phyloP scores from a whole-genome alignment of 768 basidiomycete genomes.

The Astraeus odoratus region DNA sequence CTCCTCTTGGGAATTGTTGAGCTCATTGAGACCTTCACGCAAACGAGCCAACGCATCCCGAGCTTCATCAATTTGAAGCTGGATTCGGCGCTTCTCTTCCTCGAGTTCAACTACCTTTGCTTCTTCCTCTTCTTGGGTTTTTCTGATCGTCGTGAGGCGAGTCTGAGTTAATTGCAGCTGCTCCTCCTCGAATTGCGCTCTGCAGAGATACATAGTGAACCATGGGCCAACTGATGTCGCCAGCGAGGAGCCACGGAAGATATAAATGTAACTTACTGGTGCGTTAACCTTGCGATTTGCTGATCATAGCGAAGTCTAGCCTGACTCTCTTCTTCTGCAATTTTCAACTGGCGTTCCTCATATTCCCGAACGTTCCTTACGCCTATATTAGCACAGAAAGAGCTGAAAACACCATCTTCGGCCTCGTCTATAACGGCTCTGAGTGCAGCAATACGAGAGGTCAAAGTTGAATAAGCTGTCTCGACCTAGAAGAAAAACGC shows the following conservation, averaged over 20 bases:
- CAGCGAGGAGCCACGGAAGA: too few relatives aligned
- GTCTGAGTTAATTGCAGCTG: slow-evolving; percentile 60
- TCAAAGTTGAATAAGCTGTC: slow-evolving; percentile 43
- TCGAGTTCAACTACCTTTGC: slow-evolving; percentile 47
- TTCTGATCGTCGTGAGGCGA: slow-evolving; percentile 50
- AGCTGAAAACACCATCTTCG: slow-evolving; percentile 71
- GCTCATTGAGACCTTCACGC: slow-evolving; percentile 51
- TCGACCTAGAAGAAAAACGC: slow-evolving; percentile 38
- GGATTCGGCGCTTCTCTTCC: slow-evolving; percentile 45
- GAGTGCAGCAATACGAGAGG: slow-evolving; percentile 49
- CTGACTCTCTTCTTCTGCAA: slow-evolving; percentile 83
- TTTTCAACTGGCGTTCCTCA: slow-evolving; percentile 84
- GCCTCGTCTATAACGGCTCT: slow-evolving; percentile 58
- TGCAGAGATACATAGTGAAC: slow-evolving; percentile 22
- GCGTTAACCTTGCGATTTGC: slow-evolving; percentile 77
- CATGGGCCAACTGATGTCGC: slow-evolving; percentile 3
- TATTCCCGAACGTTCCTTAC: slow-evolving; percentile 85
- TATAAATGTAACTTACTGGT: slow-evolving; percentile 56
- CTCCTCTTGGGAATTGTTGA: slow-evolving; percentile 64
- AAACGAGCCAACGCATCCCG: slow-evolving; percentile 50
- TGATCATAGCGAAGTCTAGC: slow-evolving; percentile 77
- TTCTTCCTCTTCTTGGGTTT: slow-evolving; percentile 45
- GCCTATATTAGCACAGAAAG: slow-evolving; percentile 75
- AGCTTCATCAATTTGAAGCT: slow-evolving; percentile 53
- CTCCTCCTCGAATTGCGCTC: slow-evolving; percentile 76